Base-by-base conservation (phyloP, 768 basidiomycete genomes). In the Cyathus striatus region DNA sequence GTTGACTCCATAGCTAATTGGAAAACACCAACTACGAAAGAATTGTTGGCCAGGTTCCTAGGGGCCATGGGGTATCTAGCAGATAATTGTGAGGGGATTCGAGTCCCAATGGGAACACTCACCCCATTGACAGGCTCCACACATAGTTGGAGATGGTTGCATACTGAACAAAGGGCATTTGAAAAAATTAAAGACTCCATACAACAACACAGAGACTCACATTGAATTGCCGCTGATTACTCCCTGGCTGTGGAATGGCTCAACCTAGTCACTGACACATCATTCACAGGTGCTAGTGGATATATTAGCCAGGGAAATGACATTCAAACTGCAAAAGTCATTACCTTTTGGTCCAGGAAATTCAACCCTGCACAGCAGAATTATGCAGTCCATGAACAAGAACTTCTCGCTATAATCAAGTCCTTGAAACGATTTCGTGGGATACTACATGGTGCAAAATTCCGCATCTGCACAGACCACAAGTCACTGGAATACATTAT, bases 361-460 rank as follows among this genome's bases (percentile, higher is more conserved):
- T 55, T 60, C 23, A 60, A 50, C 23, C 50, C 33, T 22, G 59
- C 65, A 0, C 46, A 55, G 24, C 16, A 2, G 16, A 68, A 69
- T 40, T 72, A 71, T 33, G 61, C 65, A 0, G 56, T 63, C 0
- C 65, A 71, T 33, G 58, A 71, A 42, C 60, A 65, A 42, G 66
- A 70, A 43, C 43, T 71, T 0, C 44, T 68, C 0, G 65, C 67
- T 0, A 64, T 73, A 9, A 49, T 72, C 0, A 47, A 57, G 3
- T 61, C 63, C 0, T 48, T 63, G 0, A 46, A 56, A 27, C 51
- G 54, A 20, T 69, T 58, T 56, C 23, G 53, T 0, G 43, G 39
- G 0, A 41, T 48, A 27, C 38, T 57, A 1, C 23, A 58, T 0
- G 55, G 63, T 0, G 22, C 30, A 1, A 17, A 25, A 1, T 51